These are phyloP conservation scores for Plenodomus lindquistii DNA, from an alignment of 2,329 filamentous ascomycete genomes.

Conservation along the genomic window DNA sequence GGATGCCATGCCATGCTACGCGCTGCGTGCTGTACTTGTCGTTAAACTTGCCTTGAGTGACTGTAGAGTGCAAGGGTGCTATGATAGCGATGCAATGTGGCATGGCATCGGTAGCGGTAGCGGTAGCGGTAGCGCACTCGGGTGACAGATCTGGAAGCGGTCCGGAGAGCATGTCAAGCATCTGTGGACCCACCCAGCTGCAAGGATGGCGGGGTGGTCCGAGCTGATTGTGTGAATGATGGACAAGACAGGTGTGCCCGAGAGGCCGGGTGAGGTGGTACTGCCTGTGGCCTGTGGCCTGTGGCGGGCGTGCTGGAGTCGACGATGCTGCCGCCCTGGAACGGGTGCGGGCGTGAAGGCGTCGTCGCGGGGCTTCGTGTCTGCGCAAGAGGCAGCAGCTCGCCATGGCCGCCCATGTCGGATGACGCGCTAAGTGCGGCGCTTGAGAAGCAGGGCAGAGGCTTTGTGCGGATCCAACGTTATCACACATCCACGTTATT, in stretches of 20 bases:
- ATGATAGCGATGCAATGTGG: too few species aligned
- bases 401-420: too few species aligned
- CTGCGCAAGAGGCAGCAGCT: too few species aligned
- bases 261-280: not conserved
- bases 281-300: not conserved
- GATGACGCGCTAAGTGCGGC: not conserved
- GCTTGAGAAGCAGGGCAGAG: not conserved
- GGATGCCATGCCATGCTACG: too few species aligned
- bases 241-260: slow-evolving; percentile 8
- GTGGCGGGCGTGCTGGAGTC: not conserved
- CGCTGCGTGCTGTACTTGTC: too few species aligned
- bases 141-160: slow-evolving; percentile 25
- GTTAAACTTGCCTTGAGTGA: too few species aligned
- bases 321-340: not conserved
- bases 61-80: too few species aligned
- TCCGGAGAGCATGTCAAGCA: slow-evolving; percentile 21
- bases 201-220: slow-evolving; percentile 20
- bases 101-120: too few species aligned
- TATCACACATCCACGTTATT: slow-evolving; percentile 41
- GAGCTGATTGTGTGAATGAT: slow-evolving; percentile 16
- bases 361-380: too few species aligned
- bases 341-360: too few species aligned
- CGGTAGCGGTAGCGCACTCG: slow-evolving; percentile 7
- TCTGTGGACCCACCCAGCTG: slow-evolving; percentile 12
- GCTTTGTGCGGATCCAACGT: slow-evolving; percentile 16